Evolutionary conservation across 192 early-diverging fungal species (phyloP), one percentile per base, ranked within the genome.

Genomic region (Chytriomyces confervae): DNA sequence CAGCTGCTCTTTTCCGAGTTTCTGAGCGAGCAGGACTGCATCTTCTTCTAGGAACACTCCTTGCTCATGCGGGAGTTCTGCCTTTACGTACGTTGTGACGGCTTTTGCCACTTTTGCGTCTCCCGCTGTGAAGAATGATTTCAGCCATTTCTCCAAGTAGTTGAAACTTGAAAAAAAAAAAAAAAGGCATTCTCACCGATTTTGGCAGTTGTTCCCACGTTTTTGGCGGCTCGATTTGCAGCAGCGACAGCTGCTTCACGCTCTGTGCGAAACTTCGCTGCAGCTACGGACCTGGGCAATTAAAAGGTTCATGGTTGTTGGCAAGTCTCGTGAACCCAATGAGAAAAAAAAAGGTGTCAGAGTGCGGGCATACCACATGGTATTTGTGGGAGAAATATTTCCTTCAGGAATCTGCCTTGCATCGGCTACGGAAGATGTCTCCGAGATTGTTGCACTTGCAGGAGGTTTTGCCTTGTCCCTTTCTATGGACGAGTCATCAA

Each of bases 351-450:
- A 72, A 72, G 0, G 16, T 2, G 43, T 27, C 7, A 48, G n/a
- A 2, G 3, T 2, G 13, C 53, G 27, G 11, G 66, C 74, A 4
- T 51, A 76, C 77, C 77, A 79, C 77, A 79, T 79, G 7, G 69
- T 72, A 44, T 79, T 79, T 13, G 69, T 48, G 2, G 77, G 77
- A 10, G 77, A 79, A 29, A 79, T 36, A 43, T 62, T 51, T 50
- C 62, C 77, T 16, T 77, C 69, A 60, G 80, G 46, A 24, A 48
- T 47, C 5, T 69, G 8, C 7, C 44, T 77, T 43, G 76, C 66
- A 69, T 68, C 76, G 6, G 67, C 76, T 8, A 23, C 36, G 7
- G 77, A 65, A 24, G 45, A 50, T 7, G 62, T 50, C 23, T 76
- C 18, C 11, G 65, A 66, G 18, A 10, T 18, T 44, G 50, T 46